These are phyloP conservation scores for Trapa incisa DNA, from an alignment of 345 rosid species.

Conservation along the genomic window DNA sequence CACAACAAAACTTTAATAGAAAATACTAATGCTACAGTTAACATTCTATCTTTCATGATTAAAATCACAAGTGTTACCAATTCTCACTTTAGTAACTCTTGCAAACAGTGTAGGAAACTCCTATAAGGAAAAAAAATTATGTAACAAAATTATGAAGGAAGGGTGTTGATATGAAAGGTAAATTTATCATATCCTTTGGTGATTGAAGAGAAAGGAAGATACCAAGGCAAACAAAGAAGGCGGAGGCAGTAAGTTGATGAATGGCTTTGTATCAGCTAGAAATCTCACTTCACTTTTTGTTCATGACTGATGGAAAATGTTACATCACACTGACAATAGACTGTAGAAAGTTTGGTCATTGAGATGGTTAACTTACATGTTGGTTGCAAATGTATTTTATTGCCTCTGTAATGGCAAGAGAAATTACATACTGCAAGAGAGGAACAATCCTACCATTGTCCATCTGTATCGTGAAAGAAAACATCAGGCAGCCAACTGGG, in stretches of 20 bases:
- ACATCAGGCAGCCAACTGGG: constrained; percentile 77
- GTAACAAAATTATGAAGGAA: neutral
- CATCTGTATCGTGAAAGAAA: constrained; percentile 75
- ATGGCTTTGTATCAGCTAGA: too few species aligned
- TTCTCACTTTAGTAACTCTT: neutral
- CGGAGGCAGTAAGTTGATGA: too few species aligned
- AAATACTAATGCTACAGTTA: neutral
- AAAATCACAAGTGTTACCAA: neutral
- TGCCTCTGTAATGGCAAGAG: constrained; percentile 73
- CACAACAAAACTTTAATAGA: neutral
- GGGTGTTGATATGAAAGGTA: neutral
- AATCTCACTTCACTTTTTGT: neutral
- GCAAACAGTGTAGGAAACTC: neutral
- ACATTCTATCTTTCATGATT: neutral
- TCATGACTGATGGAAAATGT: neutral
- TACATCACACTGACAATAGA: neutral
- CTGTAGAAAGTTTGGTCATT: neutral
- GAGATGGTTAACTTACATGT: constrained; percentile 25
- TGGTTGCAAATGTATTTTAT: constrained; percentile 58
- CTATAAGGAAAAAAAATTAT: neutral
- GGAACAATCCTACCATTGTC: constrained; percentile 70
- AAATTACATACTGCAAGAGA: constrained; percentile 74
- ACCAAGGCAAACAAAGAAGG: too few species aligned
- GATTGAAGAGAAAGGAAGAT: neutral
- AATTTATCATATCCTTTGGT: neutral